phyloP scores from a whole-genome alignment of 768 basidiomycete genomes.

The Cubamyces sp. region DNA sequence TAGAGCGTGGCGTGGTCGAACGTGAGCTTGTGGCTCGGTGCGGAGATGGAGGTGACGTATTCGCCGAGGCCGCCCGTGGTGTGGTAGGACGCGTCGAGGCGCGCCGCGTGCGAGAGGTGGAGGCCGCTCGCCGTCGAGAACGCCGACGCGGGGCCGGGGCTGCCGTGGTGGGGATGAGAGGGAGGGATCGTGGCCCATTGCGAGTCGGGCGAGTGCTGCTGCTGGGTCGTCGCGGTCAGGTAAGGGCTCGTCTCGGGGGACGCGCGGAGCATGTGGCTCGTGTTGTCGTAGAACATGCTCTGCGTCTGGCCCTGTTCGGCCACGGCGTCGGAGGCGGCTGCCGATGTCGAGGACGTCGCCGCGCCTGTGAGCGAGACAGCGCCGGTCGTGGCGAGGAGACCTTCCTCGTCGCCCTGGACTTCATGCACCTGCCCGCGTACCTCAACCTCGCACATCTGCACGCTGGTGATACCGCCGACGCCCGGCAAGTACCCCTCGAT shows the following conservation, averaged over 20 bases:
- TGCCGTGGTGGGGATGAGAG: conserved; percentile 34
- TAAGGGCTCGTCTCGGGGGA: conserved; percentile 28
- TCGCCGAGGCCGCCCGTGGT: conserved; percentile 35
- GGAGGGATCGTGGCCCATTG: conserved; percentile 45
- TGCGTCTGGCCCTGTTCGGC: conserved; percentile 19
- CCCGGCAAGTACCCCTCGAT: conserved; percentile 23
- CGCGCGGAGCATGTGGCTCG: conserved; percentile 19
- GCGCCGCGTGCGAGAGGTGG: conserved; percentile 8
- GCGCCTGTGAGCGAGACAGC: conserved; percentile 20
- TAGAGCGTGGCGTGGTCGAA: conserved; percentile 65
- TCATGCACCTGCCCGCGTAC: conserved; percentile 58
- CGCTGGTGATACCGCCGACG: conserved; percentile 42
- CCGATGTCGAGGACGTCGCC: conserved; percentile 28
- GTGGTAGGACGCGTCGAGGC: conserved; percentile 28
- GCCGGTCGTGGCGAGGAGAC: conserved; percentile 45
- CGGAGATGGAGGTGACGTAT: conserved; percentile 55
- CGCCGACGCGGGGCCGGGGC: conserved; percentile 46
- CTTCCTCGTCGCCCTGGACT: conserved; percentile 61
- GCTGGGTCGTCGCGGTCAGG: conserved; percentile 12
- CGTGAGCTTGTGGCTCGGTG: conserved; percentile 67
- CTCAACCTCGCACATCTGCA: conserved; percentile 64
- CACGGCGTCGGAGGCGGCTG: conserved; percentile 26
- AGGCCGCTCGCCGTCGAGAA: conserved; percentile 43
- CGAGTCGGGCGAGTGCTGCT: conserved; percentile 32
- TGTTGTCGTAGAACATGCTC: conserved; percentile 30